Conservation (phyloP, 1,139 yeast species). For the Geotrichum cucujoidarum region DNA sequence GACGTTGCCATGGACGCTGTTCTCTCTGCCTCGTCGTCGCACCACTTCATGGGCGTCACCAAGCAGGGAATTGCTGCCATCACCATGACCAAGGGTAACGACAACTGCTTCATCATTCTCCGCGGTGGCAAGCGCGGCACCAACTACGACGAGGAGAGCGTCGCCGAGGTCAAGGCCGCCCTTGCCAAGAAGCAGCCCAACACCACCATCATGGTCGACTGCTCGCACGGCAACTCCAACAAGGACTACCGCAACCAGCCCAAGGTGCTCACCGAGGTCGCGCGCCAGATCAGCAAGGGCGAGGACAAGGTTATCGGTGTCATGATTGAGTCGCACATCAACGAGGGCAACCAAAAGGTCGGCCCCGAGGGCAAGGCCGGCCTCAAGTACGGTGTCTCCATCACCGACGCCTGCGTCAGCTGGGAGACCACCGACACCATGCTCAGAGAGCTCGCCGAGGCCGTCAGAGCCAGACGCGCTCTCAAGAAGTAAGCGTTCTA, state of each 20-base stretch:
- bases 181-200: slow-evolving; percentile 37
- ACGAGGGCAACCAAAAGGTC: slow-evolving; percentile 87
- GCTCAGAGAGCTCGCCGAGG: slow-evolving; percentile 70
- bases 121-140: slow-evolving; percentile 96
- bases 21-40: slow-evolving; percentile 84
- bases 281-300: slow-evolving; percentile 62
- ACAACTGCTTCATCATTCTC: slow-evolving; percentile 66
- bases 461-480: slow-evolving; percentile 40
- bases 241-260: slow-evolving; percentile 96
- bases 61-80: slow-evolving; percentile 96
- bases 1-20: slow-evolving; percentile 94
- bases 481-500: slow-evolving; percentile 6
- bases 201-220: slow-evolving; percentile 80
- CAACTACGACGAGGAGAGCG: slow-evolving; percentile 78
- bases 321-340: slow-evolving; percentile 91
- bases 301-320: slow-evolving; percentile 82
- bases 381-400: slow-evolving; percentile 90
- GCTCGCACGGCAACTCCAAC: slow-evolving; percentile 94
- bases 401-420: slow-evolving; percentile 93
- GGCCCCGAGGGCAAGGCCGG: slow-evolving; percentile 59
- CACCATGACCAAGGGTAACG: slow-evolving; percentile 90
- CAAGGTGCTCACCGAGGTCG: slow-evolving; percentile 70
- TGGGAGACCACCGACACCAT: slow-evolving; percentile 86
- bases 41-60: slow-evolving; percentile 95
- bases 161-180: slow-evolving; percentile 67